Evolutionary conservation across 1,139 yeast species (phyloP).

Genomic region (Sugiyamaella pinicola): DNA sequence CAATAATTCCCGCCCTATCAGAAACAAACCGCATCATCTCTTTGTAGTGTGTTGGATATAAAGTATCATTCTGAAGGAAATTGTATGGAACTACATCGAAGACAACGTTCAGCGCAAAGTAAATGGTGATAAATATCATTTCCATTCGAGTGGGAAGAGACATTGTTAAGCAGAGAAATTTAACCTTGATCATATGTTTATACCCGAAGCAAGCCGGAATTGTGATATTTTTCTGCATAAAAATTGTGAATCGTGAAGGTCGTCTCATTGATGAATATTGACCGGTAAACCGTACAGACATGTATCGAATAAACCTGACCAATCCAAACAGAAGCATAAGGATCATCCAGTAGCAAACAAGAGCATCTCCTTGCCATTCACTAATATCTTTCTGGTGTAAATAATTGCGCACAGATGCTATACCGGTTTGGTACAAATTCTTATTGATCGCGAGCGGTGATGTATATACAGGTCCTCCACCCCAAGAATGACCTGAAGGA

Average conservation of each 20-base stretch:
- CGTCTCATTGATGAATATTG: slow-evolving; percentile 33
- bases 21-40: slow-evolving; percentile 54
- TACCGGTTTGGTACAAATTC: slow-evolving; percentile 19
- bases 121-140: slow-evolving; percentile 51
- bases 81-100: slow-evolving; percentile 49
- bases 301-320: slow-evolving; percentile 26
- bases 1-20: slow-evolving; percentile 62
- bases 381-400: slow-evolving; percentile 39
- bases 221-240: slow-evolving; percentile 34
- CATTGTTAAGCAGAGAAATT: slow-evolving; percentile 34
- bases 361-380: slow-evolving; percentile 42
- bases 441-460: slow-evolving; percentile 24
- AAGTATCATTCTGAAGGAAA: slow-evolving; percentile 45
- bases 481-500: slow-evolving; percentile 11
- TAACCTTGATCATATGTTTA: slow-evolving; percentile 37
- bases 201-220: slow-evolving; percentile 42
- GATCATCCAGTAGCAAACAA: slow-evolving; percentile 43
- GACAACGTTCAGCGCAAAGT: slow-evolving; percentile 50
- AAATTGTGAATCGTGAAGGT: slow-evolving; percentile 30
- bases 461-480: slow-evolving; percentile 9
- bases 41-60: slow-evolving; percentile 44
- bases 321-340: slow-evolving; percentile 31
- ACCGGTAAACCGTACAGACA: slow-evolving; percentile 35
- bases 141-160: slow-evolving; percentile 67
- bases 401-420: slow-evolving; percentile 31